These are phyloP conservation scores for Torrubiellomyces zombiae DNA, from an alignment of 2,329 filamentous ascomycete species.

Conservation along the genomic window DNA sequence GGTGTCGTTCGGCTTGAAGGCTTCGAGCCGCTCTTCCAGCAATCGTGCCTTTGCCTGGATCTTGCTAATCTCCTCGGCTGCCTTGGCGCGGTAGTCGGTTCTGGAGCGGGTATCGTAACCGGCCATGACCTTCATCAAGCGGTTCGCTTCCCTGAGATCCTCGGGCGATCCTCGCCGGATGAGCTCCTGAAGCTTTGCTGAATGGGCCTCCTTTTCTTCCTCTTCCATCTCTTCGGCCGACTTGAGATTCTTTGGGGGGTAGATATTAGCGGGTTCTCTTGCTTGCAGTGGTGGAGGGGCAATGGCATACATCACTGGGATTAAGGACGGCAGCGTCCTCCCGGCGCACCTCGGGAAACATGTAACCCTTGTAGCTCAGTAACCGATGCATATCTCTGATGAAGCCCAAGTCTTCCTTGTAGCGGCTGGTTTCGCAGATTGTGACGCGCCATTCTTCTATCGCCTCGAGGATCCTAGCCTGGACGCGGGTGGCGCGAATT, in stretches of 20 bases:
- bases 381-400: conserved; percentile 95
- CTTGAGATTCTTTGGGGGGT: conserved; percentile 75
- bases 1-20: conserved; percentile 64
- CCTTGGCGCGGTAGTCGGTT: conserved; percentile 95
- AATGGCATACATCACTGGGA: conserved; percentile 68
- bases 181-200: conserved; percentile 93
- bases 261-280: no score
- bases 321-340: conserved; percentile 96
- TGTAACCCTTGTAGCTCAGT: conserved; percentile 91
- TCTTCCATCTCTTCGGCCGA: conserved; percentile 98
- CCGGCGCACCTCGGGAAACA: conserved; percentile 78
- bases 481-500: conserved; percentile 69
- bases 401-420: conserved; percentile 93
- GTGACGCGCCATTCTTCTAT: conserved; percentile 98
- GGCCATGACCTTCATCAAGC: conserved; percentile 98
- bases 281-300: conserved; percentile 18
- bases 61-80: conserved; percentile 83
- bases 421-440: conserved; percentile 93
- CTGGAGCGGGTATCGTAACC: conserved; percentile 91
- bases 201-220: conserved; percentile 86
- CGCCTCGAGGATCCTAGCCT: conserved; percentile 81
- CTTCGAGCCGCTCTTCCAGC: conserved; percentile 81
- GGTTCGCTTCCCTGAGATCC: conserved; percentile 91
- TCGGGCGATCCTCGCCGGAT: conserved; percentile 84
- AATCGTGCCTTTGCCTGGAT: conserved; percentile 91